Conservation (phyloP, 768 basidiomycete species). For the Rhizopogon salebrosus region DNA sequence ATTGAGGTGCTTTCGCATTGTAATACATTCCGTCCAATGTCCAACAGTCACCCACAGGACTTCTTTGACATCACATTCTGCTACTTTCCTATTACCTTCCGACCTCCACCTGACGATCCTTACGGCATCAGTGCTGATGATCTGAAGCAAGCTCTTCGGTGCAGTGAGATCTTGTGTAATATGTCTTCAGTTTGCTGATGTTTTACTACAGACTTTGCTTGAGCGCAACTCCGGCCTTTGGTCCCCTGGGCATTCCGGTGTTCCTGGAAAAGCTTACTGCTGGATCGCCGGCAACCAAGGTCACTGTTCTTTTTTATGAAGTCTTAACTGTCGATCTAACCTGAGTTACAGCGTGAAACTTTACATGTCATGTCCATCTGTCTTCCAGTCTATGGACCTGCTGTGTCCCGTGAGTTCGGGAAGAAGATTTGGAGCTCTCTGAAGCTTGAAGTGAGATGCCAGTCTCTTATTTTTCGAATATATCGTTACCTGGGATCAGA, state of each 20-base stretch:
- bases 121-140: constrained; percentile 90
- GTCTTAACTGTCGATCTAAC: background rate
- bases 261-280: constrained; percentile 90
- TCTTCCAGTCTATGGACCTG: constrained; percentile 79
- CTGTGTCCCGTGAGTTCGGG: constrained; percentile 54
- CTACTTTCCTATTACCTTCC: constrained; percentile 97
- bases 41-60: constrained; percentile 41
- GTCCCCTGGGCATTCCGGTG: constrained; percentile 76
- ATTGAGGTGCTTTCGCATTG: constrained; percentile 58
- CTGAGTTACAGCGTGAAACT: constrained; percentile 64
- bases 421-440: constrained; percentile 85
- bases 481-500: constrained; percentile 38
- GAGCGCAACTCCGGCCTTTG: constrained; percentile 76
- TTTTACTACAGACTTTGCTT: constrained; percentile 52
- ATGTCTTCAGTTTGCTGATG: background rate
- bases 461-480: background rate
- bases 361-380: constrained; percentile 72
- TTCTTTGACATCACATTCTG: constrained; percentile 95
- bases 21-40: background rate
- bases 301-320: constrained; percentile 18
- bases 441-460: constrained; percentile 70
- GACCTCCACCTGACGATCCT: constrained; percentile 89
- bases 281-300: constrained; percentile 80
- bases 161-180: constrained; percentile 5
- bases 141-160: constrained; percentile 70